Base-by-base conservation (phyloP, 371 early-diverging fungal species). In the Mucor circinelloides region DNA sequence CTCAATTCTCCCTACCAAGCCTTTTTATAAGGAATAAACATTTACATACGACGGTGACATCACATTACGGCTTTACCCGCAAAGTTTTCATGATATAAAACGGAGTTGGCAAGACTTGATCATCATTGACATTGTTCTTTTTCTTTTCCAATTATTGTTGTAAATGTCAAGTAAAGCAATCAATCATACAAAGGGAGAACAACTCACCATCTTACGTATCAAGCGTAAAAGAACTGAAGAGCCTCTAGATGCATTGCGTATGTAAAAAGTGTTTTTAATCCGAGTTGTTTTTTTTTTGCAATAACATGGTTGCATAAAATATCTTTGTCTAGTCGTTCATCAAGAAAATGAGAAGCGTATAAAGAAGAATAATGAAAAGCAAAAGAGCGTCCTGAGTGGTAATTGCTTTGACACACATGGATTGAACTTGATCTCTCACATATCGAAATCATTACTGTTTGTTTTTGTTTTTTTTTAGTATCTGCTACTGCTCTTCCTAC, bases 161-260 rank as follows among this genome's bases (percentile, higher is more conserved):
- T 3, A 25, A 9, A 54, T 46, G 46, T 46, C 46, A 21, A 21
- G 21, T 21, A n/a, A 28, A 30, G 3, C 44, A 31, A 7, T 13
- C 30, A 31, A 17, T 19, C 19, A 46, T 27, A 17, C 40, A 13
- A 50, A 27, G 21, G 30, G 76, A 75, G 54, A 58, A 12, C 79
- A 79, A 42, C 63, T 89, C 8, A 90, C 91, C 2, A 86, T 93
- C 63, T 77, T 93, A 25, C 84, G 93, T 8, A 88, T 93, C 63
- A 93, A 93, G 73, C 90, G 93, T 50, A 92, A 90, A 72, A 86
- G 93, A 60, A 83, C 75, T 50, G 92, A 91, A 60, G 92, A 93
- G 65, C 93, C 93, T 2, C 70, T 91, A 4, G 91, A 92, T 34
- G 90, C 91, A 4, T 80, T 93, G 36, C 79, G 90, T 89, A 85